Percentiles rank a stretch among this genome's conserved stretches.
These are phyloP conservation scores for Ampelocalamus luodianensis DNA, from an alignment of 176 grass and related monocot genomes.

Conservation along the genomic window DNA sequence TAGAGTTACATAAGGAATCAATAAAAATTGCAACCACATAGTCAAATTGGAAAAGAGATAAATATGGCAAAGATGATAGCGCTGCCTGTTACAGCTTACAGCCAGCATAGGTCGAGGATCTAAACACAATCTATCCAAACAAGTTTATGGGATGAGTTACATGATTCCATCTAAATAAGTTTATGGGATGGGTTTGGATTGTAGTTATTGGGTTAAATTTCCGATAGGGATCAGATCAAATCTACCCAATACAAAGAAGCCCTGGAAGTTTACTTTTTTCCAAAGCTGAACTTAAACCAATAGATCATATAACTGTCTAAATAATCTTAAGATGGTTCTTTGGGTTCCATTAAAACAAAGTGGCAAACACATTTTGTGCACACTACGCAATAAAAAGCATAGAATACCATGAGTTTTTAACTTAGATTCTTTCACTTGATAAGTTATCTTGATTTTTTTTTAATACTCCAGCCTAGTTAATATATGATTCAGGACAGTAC, in stretches of 20 bases:
- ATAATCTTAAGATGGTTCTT: not conserved
- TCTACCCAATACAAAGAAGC: not conserved
- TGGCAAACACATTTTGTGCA: not conserved
- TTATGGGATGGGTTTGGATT: not conserved
- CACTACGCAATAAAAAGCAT: not conserved
- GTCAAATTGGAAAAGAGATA: not conserved
- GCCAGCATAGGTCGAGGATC: not conserved
- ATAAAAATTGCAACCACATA: not conserved
- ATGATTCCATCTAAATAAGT: not conserved
- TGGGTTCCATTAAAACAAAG: not conserved
- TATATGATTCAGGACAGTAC: conserved; percentile 19
- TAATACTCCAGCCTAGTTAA: not conserved
- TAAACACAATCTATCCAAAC: not conserved
- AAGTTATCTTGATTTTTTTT: not conserved
- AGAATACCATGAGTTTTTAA: not conserved
- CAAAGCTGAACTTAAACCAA: conserved; percentile 2
- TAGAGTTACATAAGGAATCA: not conserved
- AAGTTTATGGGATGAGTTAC: not conserved
- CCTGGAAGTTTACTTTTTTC: not conserved
- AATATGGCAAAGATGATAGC: not conserved
- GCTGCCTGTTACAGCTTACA: not conserved
- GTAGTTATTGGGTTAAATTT: not conserved
- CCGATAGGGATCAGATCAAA: not conserved
- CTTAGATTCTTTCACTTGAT: not conserved
- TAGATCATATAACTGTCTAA: conserved; percentile 21